Conservation (phyloP, 305 asterid genomes). For the Ilex paraguariensis region DNA sequence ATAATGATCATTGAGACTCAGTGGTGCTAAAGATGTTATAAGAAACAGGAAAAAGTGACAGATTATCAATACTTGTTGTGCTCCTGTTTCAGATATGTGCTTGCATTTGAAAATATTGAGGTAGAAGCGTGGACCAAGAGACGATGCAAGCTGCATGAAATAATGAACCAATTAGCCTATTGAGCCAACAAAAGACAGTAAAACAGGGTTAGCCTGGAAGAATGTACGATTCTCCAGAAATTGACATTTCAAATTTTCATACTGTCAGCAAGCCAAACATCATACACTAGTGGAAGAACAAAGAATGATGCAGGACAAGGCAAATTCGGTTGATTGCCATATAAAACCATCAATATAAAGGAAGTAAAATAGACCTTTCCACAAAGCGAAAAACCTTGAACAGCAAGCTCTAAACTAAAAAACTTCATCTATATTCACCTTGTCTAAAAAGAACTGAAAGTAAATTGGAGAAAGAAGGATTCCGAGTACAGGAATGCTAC, state of each 20-base stretch:
- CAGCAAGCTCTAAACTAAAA: not conserved
- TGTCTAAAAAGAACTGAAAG: conserved; percentile 90
- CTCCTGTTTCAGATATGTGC: conserved; percentile 98
- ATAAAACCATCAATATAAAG: no score
- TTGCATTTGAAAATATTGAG: conserved; percentile 97
- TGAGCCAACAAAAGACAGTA: not conserved
- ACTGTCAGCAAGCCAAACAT: not conserved
- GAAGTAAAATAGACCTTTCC: no score
- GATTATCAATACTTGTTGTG: conserved; percentile 70
- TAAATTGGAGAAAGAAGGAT: conserved; percentile 86
- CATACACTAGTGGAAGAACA: conserved; percentile 1
- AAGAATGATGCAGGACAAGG: not conserved
- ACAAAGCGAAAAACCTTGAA: not conserved
- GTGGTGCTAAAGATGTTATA: not conserved
- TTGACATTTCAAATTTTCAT: not conserved
- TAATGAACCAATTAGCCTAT: conserved; percentile 19
- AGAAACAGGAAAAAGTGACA: conserved; percentile 11
- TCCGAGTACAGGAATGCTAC: conserved; percentile 96
- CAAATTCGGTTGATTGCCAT: no score
- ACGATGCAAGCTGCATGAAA: conserved; percentile 84
- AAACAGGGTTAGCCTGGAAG: no score
- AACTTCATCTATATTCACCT: conserved; percentile 42
- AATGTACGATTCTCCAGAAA: not conserved
- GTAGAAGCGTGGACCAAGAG: conserved; percentile 96
- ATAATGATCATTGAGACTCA: not conserved